Evolutionary conservation across 2,329 filamentous ascomycete genomes (phyloP), one percentile per base, ranked within the genome.

Genomic region (Eutypa lata): DNA sequence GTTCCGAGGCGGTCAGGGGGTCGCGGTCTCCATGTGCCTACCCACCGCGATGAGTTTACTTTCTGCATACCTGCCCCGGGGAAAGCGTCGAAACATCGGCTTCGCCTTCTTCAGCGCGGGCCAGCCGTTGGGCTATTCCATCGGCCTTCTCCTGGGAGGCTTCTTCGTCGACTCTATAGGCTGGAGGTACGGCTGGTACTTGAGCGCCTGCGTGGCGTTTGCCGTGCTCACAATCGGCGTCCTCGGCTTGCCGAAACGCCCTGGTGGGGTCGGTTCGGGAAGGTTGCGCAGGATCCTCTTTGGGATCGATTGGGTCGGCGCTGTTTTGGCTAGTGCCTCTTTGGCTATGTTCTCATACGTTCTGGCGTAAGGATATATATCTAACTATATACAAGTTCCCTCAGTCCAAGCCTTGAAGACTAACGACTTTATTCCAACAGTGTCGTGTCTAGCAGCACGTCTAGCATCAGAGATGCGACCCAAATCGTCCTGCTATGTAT

Each of bases 291-390:
- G 57, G 44, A 60, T 65, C n/a, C 59, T 60, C 26, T 68, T 60
- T 1, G 76, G 80, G 14, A 73, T 84, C 44, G 81, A 83, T 55
- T 83, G 80, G 79, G 57, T 79, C 21, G 81, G 81, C 0, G 76
- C 77, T 0, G 21, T 72, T 0, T 70, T 83, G 3, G 75, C 74
- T 1, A 76, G 74, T 35, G 63, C 70, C 0, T 75, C 71, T 18
- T 67, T 83, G 54, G 76, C 73, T 0, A 63, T 80, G 49, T 63
- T 82, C 2, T 79, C 73, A 2, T 83, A 83, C 57, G 70, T 78
- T n/a, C 68, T 82, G n/a, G 77, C 77, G 76, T 78, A 60, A 68
- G 76, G 72, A 18, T 19, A n/a, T n/a, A n/a, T n/a, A n/a, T n/a
- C n/a, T n/a, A n/a, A n/a, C n/a, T n/a, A n/a, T n/a, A n/a, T n/a